Conservation (phyloP, 2,329 filamentous ascomycete species). For the Geosmithia morbida region DNA sequence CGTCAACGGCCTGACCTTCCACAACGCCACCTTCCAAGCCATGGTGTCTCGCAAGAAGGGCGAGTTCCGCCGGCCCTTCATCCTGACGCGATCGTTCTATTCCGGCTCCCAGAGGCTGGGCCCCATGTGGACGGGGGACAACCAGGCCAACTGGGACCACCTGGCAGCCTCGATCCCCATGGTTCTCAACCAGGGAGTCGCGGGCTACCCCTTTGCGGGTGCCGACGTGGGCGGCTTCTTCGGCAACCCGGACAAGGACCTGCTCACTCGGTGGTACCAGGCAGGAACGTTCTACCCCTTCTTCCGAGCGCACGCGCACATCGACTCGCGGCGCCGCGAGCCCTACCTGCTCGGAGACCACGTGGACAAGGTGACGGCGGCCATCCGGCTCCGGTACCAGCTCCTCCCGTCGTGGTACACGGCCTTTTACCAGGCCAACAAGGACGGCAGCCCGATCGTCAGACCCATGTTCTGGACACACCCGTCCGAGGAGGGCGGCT, state of each 20-base stretch:
- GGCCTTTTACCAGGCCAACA: conserved; percentile 79
- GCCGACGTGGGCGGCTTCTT: conserved; percentile 98
- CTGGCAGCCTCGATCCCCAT: conserved; percentile 84
- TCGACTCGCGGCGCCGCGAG: conserved; percentile 86
- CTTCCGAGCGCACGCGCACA: conserved; percentile 94
- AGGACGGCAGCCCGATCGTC: conserved; percentile 73
- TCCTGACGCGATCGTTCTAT: conserved; percentile 86
- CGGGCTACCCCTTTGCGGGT: conserved; percentile 85
- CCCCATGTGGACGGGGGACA: conserved; percentile 99
- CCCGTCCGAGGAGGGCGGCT: conserved; percentile 73
- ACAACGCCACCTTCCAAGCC: conserved; percentile 85
- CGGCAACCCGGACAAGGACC: conserved; percentile 85
- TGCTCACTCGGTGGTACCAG: conserved; percentile 92
- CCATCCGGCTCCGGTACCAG: conserved; percentile 76
- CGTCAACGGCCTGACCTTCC: conserved; percentile 84
- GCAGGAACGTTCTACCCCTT: conserved; percentile 95
- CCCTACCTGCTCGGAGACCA: conserved; percentile 81
- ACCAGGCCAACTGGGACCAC: conserved; percentile 86
- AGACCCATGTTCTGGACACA: conserved; percentile 89
- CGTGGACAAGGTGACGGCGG: conserved; percentile 72
- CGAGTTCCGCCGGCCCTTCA: conserved; percentile 73
- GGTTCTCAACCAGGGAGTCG: conserved; percentile 83
- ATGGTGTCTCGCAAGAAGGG: conserved; percentile 75
- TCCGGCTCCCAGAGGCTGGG: conserved; percentile 79
- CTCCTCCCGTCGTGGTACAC: conserved; percentile 94